phyloP scores from a whole-genome alignment of 805 yeast species.

The Saccharomycopsis sp. region DNA sequence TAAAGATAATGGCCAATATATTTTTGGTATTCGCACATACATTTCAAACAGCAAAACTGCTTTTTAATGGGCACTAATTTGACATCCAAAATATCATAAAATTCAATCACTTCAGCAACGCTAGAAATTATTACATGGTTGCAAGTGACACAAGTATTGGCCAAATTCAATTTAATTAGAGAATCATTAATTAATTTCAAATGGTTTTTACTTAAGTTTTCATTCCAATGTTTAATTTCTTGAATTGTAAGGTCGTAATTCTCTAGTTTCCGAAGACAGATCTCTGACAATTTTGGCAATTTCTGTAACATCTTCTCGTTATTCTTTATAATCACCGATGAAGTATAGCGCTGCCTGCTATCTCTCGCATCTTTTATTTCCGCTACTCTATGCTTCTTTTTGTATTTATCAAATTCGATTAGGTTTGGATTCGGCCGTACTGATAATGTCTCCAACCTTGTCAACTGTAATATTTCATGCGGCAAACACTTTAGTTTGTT shows the following conservation, averaged over 20 bases:
- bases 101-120: constrained; percentile 16
- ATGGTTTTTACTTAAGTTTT: constrained; percentile 11
- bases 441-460: constrained; percentile 16
- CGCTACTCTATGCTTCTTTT: constrained; percentile 5
- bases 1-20: neutral
- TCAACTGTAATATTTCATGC: constrained; percentile 11
- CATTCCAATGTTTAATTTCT: constrained; percentile 17
- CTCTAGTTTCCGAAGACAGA: constrained; percentile 16
- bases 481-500: constrained; percentile 17
- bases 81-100: constrained; percentile 15
- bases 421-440: constrained; percentile 18
- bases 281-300: constrained; percentile 17
- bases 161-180: constrained; percentile 5
- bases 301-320: constrained; percentile 7
- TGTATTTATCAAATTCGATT: constrained; percentile 8
- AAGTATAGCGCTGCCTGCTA: neutral
- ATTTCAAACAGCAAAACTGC: constrained; percentile 18
- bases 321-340: neutral
- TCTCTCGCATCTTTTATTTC: neutral
- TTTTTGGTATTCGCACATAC: constrained; percentile 9
- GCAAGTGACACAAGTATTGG: constrained; percentile 17
- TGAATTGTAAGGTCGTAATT: constrained; percentile 14
- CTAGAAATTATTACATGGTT: constrained; percentile 8
- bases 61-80: constrained; percentile 17
- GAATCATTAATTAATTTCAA: constrained; percentile 11